A percentile compares a stretch with the other conserved stretches of the same genome.
These are phyloP conservation scores for Dimocarpus longan DNA, from an alignment of 345 rosid genomes.

Conservation along the genomic window DNA sequence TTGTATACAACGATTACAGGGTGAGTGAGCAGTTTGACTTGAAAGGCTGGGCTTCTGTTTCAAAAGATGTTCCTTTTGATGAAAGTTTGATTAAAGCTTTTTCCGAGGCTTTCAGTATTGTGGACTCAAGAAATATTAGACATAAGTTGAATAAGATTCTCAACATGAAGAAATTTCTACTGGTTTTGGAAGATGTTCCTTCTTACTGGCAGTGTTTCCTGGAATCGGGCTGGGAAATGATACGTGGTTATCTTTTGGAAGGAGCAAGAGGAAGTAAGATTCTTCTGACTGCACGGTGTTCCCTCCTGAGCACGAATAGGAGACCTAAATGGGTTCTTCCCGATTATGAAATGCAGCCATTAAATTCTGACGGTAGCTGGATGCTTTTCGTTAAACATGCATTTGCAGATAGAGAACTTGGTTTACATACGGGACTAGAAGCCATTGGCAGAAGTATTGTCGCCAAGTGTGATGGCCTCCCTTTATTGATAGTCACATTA, in stretches of 20 bases:
- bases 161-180: neutral
- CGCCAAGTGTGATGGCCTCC: conserved; percentile 12
- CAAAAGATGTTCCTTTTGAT: conserved; percentile 17
- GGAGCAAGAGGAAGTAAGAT: conserved; percentile 29
- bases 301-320: neutral
- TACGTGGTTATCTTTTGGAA: too few relatives aligned
- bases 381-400: neutral
- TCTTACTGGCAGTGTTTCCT: too few relatives aligned
- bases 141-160: neutral
- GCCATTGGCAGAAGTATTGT: conserved; percentile 14
- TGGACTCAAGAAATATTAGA: conserved; percentile 3
- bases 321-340: neutral
- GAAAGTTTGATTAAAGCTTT: neutral
- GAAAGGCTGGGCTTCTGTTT: conserved; percentile 36
- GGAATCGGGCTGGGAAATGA: too few relatives aligned
- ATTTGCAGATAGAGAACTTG: neutral
- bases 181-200: conserved; percentile 6
- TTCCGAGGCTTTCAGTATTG: neutral
- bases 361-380: conserved; percentile 20
- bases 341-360: neutral
- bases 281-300: conserved; percentile 20
- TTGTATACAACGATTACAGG: conserved; percentile 23
- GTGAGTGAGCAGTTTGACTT: conserved; percentile 8
- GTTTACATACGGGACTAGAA: neutral
- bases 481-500: conserved; percentile 19